Conservation (phyloP, 1,139 yeast genomes). For the Scheffersomyces segobiensis region DNA sequence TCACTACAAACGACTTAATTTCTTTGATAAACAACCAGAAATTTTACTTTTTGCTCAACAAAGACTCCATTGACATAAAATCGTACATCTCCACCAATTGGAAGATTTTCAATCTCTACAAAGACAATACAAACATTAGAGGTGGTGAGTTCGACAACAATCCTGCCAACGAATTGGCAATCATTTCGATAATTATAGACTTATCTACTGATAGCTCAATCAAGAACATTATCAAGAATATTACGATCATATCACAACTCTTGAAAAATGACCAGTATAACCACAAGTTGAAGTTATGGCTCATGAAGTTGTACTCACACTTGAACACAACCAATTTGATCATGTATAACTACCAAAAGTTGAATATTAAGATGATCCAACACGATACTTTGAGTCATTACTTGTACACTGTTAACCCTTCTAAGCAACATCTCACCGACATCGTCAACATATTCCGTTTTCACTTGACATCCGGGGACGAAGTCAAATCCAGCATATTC, state of each 20-base stretch:
- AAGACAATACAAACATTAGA: constrained; percentile 22
- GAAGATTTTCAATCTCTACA: constrained; percentile 33
- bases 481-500: constrained; percentile 44
- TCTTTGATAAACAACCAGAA: constrained; percentile 53
- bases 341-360: constrained; percentile 45
- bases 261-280: constrained; percentile 58
- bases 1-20: constrained; percentile 31
- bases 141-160: constrained; percentile 58
- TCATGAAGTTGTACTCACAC: constrained; percentile 61
- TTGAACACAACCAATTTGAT: constrained; percentile 60
- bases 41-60: constrained; percentile 28
- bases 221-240: constrained; percentile 27
- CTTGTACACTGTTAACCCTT: constrained; percentile 40
- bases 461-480: constrained; percentile 53
- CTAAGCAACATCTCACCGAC: constrained; percentile 23
- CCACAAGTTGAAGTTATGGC: constrained; percentile 68
- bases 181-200: constrained; percentile 41
- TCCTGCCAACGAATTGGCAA: constrained; percentile 62
- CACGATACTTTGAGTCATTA: constrained; percentile 70
- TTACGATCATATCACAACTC: constrained; percentile 48
- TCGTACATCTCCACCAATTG: constrained; percentile 24
- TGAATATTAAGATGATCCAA: constrained; percentile 77
- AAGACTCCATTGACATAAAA: constrained; percentile 13
- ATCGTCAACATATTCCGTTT: constrained; percentile 39
- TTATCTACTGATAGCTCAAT: constrained; percentile 6